phyloP scores from a whole-genome alignment of 768 basidiomycete species.

The Naganishia friedmannii region DNA sequence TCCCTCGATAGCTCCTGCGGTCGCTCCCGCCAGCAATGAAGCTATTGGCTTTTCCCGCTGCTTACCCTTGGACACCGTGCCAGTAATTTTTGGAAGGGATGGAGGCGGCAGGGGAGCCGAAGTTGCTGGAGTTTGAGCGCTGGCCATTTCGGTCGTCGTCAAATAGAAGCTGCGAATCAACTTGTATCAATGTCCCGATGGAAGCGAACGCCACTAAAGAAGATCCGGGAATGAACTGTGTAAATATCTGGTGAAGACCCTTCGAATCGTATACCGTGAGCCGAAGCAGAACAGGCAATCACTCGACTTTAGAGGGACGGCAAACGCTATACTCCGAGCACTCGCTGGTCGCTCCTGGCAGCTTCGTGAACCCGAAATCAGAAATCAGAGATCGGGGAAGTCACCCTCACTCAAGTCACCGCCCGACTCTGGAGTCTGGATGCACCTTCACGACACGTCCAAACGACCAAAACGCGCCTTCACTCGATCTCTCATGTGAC shows the following conservation, averaged over 20 bases:
- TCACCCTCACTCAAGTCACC: too few relatives aligned
- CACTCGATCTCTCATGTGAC: slow-evolving; percentile 3
- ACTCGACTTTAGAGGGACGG: too few relatives aligned
- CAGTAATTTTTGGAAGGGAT: background rate
- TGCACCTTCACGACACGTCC: too few relatives aligned
- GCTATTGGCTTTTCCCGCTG: slow-evolving; percentile 70
- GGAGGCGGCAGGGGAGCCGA: slow-evolving; percentile 20
- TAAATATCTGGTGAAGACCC: too few relatives aligned
- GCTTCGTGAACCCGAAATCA: too few relatives aligned
- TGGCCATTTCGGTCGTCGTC: slow-evolving; percentile 1
- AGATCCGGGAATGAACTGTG: background rate
- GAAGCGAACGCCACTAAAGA: background rate
- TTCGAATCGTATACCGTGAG: too few relatives aligned
- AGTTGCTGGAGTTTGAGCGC: slow-evolving; percentile 16
- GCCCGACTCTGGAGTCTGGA: too few relatives aligned
- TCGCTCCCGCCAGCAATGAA: slow-evolving; percentile 83
- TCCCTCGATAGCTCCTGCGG: slow-evolving; percentile 88
- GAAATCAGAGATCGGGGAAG: background rate
- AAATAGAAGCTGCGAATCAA: background rate
- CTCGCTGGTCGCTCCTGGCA: too few relatives aligned
- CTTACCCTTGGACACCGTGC: slow-evolving; percentile 8
- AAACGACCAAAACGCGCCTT: background rate
- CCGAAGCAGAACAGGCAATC: too few relatives aligned
- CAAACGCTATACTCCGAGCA: too few relatives aligned
- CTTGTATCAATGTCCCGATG: background rate